Base-by-base conservation (phyloP, 2,329 filamentous ascomycete species). In the Diplodia scrobiculata region DNA sequence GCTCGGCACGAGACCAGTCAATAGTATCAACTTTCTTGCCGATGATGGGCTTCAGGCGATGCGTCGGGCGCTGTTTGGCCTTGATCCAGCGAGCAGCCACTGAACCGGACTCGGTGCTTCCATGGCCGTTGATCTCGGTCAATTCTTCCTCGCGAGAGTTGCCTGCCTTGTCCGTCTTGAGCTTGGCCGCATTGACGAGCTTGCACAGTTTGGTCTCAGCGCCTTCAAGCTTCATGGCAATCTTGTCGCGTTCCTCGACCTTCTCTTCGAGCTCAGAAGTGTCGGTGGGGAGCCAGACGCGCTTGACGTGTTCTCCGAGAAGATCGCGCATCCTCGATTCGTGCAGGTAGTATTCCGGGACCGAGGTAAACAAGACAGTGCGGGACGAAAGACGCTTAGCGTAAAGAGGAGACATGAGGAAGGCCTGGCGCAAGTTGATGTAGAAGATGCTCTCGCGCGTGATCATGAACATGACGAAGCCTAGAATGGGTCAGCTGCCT, bases 351-450 rank as follows among this genome's bases (percentile, higher is more conserved):
- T 64, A 41, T 9, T 63, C 41, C 19, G 66, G 66, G 21, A 67
- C 60, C 32, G 52, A 36, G 2, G 66, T 67, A 77, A 97, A 92
- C 13, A 99, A 86, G 0, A 98, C 90, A 1, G 93, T 97, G 64
- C 92, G 88, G 2, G 93, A 94, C 1, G 94, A 97, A 53, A 97
- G 87, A 66, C 93, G 90, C 73, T 89, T 89, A 63, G 92, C 86
- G 75, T 96, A 96, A 55, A 91, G 83, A 11, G 92, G 92, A 11
- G 92, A 93, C 65, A 96, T 85, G 48, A 96, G 86, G 79, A 96
- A 97, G 0, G 94, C 94, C 79, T 98, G 94, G 69, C 93, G 90
- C 62, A 98, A 80, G 73, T 96, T 96, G 81, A 97, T 90, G 78
- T 91, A 96, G 84, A 89, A 97, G 71, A 98, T 90, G 74, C 87